Conservation (phyloP, 169 alveolate genomes). For the Babesia gibsoni region DNA sequence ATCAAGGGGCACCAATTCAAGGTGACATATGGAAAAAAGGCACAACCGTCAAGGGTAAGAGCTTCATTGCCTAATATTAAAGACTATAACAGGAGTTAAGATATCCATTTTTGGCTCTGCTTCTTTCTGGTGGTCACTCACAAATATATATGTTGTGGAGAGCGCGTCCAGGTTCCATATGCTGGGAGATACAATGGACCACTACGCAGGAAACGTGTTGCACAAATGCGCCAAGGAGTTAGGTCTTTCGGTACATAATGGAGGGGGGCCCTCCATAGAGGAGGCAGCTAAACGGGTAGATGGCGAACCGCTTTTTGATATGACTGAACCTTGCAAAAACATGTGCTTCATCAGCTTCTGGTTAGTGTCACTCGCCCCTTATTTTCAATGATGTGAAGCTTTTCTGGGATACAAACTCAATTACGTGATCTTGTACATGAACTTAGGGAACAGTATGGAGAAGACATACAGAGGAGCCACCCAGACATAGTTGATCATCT, state of each 20-base stretch:
- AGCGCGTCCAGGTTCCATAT: conserved; percentile 50
- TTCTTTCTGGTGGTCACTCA: conserved; percentile 75
- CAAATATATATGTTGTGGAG: conserved; percentile 65
- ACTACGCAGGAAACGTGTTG: conserved; percentile 53
- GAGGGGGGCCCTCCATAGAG: conserved; percentile 65
- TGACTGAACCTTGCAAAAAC: conserved; percentile 50
- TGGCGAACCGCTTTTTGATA: conserved; percentile 13
- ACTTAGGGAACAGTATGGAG: conserved; percentile 14
- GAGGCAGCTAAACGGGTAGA: conserved; percentile 20
- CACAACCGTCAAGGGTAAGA: neutral
- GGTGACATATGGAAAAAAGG: neutral
- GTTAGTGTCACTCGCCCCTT: conserved; percentile 1
- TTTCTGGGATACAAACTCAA: conserved; percentile 62
- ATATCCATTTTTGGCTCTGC: conserved; percentile 61
- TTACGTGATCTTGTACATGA: neutral
- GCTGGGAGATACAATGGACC: conserved; percentile 58
- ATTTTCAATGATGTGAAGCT: conserved; percentile 6
- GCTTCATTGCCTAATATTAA: neutral
- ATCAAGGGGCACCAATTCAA: conserved; percentile 41
- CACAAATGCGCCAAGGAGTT: conserved; percentile 60
- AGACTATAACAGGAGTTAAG: conserved; percentile 12
- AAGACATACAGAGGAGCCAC: neutral
- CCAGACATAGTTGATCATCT: conserved; percentile 34
- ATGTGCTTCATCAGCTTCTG: conserved; percentile 48
- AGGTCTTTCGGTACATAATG: conserved; percentile 32